phyloP scores from a whole-genome alignment of 306 rosid genomes.

The Prunus persica region DNA sequence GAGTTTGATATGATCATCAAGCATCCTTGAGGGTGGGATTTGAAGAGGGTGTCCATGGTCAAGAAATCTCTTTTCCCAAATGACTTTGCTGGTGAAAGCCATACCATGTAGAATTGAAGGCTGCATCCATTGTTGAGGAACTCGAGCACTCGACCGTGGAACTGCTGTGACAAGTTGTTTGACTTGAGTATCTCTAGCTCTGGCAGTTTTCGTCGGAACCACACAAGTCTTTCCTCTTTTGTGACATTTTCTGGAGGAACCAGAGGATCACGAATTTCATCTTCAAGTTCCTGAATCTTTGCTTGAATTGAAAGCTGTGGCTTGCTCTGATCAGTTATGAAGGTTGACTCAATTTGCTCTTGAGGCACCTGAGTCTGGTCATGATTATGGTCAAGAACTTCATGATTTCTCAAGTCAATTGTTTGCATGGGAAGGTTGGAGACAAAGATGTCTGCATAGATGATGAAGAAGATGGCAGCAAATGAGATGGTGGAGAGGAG shows the following conservation, averaged over 20 bases:
- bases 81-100: conserved; percentile 39
- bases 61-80: conserved; percentile 39
- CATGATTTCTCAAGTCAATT: background rate
- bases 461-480: conserved; percentile 33
- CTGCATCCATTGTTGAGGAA: conserved; percentile 38
- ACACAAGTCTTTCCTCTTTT: conserved; percentile 34
- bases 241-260: conserved; percentile 12
- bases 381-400: conserved; percentile 12
- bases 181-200: conserved; percentile 39
- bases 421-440: conserved; percentile 1
- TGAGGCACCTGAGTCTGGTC: background rate
- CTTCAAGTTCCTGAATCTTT: too few species aligned
- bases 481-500: conserved; percentile 25
- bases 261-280: too few species aligned
- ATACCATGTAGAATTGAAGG: conserved; percentile 42
- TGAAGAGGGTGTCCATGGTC: conserved; percentile 40
- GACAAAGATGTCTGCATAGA: conserved; percentile 2
- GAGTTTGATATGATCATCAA: conserved; percentile 38
- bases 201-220: conserved; percentile 41
- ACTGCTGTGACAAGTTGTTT: conserved; percentile 18
- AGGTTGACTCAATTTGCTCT: background rate
- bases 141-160: conserved; percentile 31
- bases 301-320: conserved; percentile 8
- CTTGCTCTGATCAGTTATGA: too few species aligned
- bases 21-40: conserved; percentile 41